Conservation (phyloP, 73 alveolate genomes). For the Uronychia binucleata region DNA sequence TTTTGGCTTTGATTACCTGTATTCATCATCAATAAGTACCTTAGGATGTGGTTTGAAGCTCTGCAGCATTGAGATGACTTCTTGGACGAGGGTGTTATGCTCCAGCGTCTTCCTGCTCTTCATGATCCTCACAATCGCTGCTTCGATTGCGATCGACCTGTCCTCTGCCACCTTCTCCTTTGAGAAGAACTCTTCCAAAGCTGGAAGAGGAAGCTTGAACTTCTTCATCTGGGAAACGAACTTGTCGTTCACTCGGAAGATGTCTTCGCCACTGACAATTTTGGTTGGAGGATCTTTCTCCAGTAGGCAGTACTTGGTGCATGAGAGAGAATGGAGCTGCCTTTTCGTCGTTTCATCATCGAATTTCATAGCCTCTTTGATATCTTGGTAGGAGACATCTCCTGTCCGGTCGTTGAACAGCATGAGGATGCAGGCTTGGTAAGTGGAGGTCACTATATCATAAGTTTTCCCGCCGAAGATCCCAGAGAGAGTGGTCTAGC, state of each 20-base stretch:
- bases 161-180: slow-evolving; percentile 86
- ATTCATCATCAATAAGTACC: background rate
- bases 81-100: slow-evolving; percentile 46
- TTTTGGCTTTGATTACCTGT: slow-evolving; percentile 1
- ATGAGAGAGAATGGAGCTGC: slow-evolving; percentile 36
- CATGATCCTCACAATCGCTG: slow-evolving; percentile 92
- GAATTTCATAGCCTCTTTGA: slow-evolving; percentile 30
- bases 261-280: slow-evolving; percentile 35
- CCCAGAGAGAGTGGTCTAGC: slow-evolving; percentile 56
- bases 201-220: slow-evolving; percentile 67
- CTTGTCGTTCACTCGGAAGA: slow-evolving; percentile 53
- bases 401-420: slow-evolving; percentile 54
- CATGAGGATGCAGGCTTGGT: slow-evolving; percentile 68
- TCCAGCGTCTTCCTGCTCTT: slow-evolving; percentile 77
- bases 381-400: slow-evolving; percentile 9
- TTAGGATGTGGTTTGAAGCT: slow-evolving; percentile 72
- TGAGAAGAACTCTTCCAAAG: slow-evolving; percentile 70
- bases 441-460: slow-evolving; percentile 66
- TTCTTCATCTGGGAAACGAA: slow-evolving; percentile 56
- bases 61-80: slow-evolving; percentile 68
- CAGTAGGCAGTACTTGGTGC: slow-evolving; percentile 47
- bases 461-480: slow-evolving; percentile 36
- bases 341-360: slow-evolving; percentile 49
- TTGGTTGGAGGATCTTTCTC: slow-evolving; percentile 29
- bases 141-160: slow-evolving; percentile 92